Evolutionary conservation across 2,329 filamentous ascomycete genomes (phyloP).

Genomic region (Pseudocercospora musae): DNA sequence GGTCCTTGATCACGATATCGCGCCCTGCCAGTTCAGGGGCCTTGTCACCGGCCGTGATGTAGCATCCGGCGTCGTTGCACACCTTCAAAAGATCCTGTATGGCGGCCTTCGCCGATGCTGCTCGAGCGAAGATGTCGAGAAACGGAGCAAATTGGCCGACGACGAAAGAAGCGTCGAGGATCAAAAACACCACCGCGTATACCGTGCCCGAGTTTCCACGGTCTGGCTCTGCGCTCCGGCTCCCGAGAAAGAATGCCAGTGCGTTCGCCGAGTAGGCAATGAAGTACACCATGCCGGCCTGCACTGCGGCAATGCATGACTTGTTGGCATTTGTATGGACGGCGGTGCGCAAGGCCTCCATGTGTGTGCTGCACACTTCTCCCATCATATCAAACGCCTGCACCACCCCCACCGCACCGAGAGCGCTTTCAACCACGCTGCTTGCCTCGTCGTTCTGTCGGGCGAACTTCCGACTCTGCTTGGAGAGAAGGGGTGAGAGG

Average conservation of each 20-base stretch:
- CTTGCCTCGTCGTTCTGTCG: conserved; percentile 43
- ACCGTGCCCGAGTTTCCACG: conserved; percentile 47
- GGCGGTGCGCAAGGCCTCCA: conserved; percentile 35
- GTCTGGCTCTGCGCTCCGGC: conserved; percentile 26
- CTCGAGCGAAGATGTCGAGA: conserved; percentile 54
- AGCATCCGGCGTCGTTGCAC: conserved; percentile 22
- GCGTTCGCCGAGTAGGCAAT: conserved; percentile 46
- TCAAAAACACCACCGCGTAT: conserved; percentile 63
- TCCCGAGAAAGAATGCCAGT: conserved; percentile 47
- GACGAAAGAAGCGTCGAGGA: conserved; percentile 62
- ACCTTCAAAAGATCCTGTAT: conserved; percentile 45
- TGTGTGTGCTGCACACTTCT: conserved; percentile 39
- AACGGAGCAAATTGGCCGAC: conserved; percentile 62
- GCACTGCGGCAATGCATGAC: conserved; percentile 39
- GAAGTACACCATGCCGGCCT: conserved; percentile 46
- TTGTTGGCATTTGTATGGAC: conserved; percentile 41
- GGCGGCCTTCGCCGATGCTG: conserved; percentile 50
- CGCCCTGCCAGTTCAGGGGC: conserved; percentile 22
- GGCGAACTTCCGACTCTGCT: conserved; percentile 39
- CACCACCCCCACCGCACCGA: conserved; percentile 47
- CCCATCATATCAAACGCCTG: conserved; percentile 48
- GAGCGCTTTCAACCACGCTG: conserved; percentile 45
- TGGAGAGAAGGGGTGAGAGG: conserved; percentile 43
- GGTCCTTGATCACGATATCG: conserved; percentile 37
- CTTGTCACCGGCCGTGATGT: conserved; percentile 22